Percentiles rank a stretch among this genome's conserved stretches.
phyloP scores from a whole-genome alignment of 352 stramenopile species.

The Phytophthora brassicae region DNA sequence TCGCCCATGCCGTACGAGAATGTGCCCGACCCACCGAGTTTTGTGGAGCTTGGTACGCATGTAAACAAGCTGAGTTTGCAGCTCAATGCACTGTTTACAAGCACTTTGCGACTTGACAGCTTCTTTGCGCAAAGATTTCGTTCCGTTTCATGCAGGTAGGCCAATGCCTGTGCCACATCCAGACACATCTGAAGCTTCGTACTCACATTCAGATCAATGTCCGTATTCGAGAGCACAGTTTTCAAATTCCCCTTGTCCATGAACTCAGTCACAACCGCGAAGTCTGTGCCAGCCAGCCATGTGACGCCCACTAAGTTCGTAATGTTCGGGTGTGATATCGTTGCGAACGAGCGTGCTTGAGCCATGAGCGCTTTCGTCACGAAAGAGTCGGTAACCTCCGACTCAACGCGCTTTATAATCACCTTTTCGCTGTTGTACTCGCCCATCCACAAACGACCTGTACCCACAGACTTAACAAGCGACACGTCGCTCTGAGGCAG shows the following conservation, averaged over 20 bases:
- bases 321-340: conserved; percentile 66
- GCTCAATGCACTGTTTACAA: conserved; percentile 44
- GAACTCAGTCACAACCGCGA: conserved; percentile 72
- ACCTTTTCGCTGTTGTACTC: conserved; percentile 61
- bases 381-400: conserved; percentile 55
- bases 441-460: conserved; percentile 54
- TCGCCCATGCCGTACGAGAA: conserved; percentile 53
- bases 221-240: conserved; percentile 52
- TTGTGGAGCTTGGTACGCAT: conserved; percentile 44
- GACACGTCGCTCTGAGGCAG: conserved; percentile 58
- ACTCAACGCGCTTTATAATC: conserved; percentile 74
- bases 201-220: conserved; percentile 55
- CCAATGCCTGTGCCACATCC: conserved; percentile 59
- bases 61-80: conserved; percentile 71
- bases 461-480: conserved; percentile 55
- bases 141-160: conserved; percentile 60
- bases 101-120: conserved; percentile 59
- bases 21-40: conserved; percentile 25
- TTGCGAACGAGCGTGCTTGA: conserved; percentile 49
- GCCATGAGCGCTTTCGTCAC: conserved; percentile 67
- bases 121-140: conserved; percentile 50
- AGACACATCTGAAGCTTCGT: conserved; percentile 69
- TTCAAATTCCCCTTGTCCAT: conserved; percentile 73
- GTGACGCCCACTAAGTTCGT: conserved; percentile 66
- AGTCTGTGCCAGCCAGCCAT: conserved; percentile 77